Base-by-base conservation (phyloP, 176 grass and related monocot genomes). In the Oryza nivara region DNA sequence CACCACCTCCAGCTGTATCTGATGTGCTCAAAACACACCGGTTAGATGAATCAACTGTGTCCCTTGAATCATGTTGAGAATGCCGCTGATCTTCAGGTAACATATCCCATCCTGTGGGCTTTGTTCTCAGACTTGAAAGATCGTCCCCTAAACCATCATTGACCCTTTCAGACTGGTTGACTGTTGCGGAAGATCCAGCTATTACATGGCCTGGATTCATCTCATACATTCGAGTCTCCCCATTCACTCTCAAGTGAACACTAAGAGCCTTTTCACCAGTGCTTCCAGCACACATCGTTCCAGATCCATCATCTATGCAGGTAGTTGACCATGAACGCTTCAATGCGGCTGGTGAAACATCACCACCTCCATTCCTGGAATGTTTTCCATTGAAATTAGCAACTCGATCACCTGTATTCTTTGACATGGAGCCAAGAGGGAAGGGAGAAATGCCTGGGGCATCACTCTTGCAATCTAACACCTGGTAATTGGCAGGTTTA, bases 71-170 rank as follows among this genome's bases (percentile, higher is more conserved):
- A 86, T 74, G 70, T 45, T 9, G 60, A 56, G 64, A 56, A 76
- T 72, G 83, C 15, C 64, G 82, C 58, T 73, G 67, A 89, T 75
- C 80, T 88, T 92, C 85, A 56, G 91, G 90, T 26, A 91, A 72
- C 83, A 63, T 83, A 84, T 99, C 93, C 93, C 93, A 99, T 74
- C 93, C 91, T 65, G 89, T 92, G 30, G 76, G 60, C 72, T 89
- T 99, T 52, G 73, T 83, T 69, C 75, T 88, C 35, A 64, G 84
- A 82, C 58, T 92, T 72, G 74, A 64, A 61, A 71, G 63, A 82
- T 82, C 68, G 49, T 82, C 91, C 80, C 65, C 86, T 74, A 69
- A 54, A 60, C 52, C 76, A 79, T 83, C 86, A 85, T 66, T 65
- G 65, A 74, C 82, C 64, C 65, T 82, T 51, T 72, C 36, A 58